Conservation (phyloP, 345 rosid genomes). For the Gossypium sturtianum region DNA sequence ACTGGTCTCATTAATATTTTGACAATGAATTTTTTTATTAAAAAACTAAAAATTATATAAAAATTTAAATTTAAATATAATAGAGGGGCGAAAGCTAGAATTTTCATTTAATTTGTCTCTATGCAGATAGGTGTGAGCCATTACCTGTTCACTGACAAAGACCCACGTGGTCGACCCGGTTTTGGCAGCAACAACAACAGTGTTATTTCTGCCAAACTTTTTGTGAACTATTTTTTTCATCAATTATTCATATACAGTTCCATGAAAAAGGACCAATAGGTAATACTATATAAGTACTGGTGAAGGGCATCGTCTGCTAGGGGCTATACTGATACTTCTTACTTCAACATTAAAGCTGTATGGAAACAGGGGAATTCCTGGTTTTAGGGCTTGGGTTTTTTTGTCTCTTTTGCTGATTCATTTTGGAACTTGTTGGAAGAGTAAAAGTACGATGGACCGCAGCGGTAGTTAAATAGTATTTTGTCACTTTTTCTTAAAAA, state of each 20-base stretch:
- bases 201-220: background rate
- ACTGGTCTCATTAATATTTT: too few species aligned
- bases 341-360: too few species aligned
- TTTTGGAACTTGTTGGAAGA: background rate
- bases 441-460: too few species aligned
- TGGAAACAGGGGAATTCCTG: background rate
- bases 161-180: background rate
- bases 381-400: background rate
- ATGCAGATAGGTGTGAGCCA: too few species aligned
- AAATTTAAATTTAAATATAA: too few species aligned
- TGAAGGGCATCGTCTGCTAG: background rate
- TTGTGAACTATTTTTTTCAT: background rate
- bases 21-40: too few species aligned
- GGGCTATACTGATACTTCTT: background rate
- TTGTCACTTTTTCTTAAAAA: too few species aligned
- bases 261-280: background rate
- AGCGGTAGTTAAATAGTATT: fast-evolving
- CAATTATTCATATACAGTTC: background rate
- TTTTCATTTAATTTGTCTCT: too few species aligned
- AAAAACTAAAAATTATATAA: too few species aligned
- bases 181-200: background rate
- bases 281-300: background rate
- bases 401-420: too few species aligned
- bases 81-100: too few species aligned
- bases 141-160: background rate